phyloP scores from a whole-genome alignment of 371 early-diverging fungal species.

The Apophysomyces sp. region DNA sequence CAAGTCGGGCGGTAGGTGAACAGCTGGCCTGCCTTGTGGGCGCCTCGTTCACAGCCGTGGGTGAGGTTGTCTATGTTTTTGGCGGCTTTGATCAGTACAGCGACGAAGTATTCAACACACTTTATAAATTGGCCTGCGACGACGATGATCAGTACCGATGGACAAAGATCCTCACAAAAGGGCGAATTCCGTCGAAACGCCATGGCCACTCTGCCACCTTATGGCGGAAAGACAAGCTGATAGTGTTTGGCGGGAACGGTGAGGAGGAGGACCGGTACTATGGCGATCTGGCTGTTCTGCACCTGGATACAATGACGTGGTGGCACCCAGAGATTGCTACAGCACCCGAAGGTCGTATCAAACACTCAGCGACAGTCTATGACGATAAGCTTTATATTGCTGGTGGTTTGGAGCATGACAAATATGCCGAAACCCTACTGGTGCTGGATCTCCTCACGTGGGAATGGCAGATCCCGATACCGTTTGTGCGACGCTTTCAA shows the following conservation, averaged over 20 bases:
- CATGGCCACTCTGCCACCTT: conserved; percentile 62
- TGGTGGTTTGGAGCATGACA: conserved; percentile 46
- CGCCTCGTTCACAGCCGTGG: conserved; percentile 53
- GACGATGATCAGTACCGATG: conserved; percentile 47
- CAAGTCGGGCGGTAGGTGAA: conserved; percentile 31
- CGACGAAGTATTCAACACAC: conserved; percentile 64
- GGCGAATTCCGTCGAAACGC: conserved; percentile 51
- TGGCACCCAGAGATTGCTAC: conserved; percentile 43
- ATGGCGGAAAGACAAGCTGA: conserved; percentile 55
- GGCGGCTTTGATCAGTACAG: conserved; percentile 70
- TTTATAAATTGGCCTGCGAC: conserved; percentile 39
- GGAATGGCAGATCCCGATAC: conserved; percentile 59
- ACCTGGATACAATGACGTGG: conserved; percentile 61
- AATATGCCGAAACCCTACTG: conserved; percentile 48
- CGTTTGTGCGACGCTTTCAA: conserved; percentile 53
- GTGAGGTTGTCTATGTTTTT: conserved; percentile 49
- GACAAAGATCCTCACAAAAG: conserved; percentile 48
- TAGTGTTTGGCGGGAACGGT: conserved; percentile 66
- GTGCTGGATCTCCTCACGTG: conserved; percentile 58
- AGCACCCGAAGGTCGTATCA: conserved; percentile 51
- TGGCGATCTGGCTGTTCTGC: conserved; percentile 56
- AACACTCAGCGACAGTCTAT: conserved; percentile 64
- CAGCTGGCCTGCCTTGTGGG: conserved; percentile 56
- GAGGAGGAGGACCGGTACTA: conserved; percentile 49
- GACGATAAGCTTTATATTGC: conserved; percentile 61